Evolutionary conservation across 2,329 filamentous ascomycete genomes (phyloP), one percentile per base, ranked within the genome.

Genomic region (Knufia fluminis): DNA sequence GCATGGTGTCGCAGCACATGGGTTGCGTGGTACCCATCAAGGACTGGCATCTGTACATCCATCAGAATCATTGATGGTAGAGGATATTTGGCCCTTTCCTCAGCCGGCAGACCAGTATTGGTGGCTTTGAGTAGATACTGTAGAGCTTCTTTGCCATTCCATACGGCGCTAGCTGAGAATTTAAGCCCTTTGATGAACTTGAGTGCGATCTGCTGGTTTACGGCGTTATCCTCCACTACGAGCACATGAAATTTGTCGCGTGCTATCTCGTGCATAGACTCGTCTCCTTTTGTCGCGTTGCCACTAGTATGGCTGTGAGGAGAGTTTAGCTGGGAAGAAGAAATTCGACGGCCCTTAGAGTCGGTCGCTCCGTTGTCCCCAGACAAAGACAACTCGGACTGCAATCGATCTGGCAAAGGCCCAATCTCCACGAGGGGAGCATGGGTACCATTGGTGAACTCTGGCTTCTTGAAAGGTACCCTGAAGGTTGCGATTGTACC

Each of bases 101-200:
- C 62, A 4, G 62, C 58, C 20, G 74, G 71, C 24, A 55, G 38
- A 16, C 52, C 36, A 12, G 52, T 41, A 22, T 51, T 52, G 1
- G 79, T 76, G 2, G 72, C 73, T 41, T 75, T 63, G 12, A 66
- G 53, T 14, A 91, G 69, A 61, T 89, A 89, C 17, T 89, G 82
- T 14, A 91, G 71, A 1, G 84, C 86, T 61, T 91, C 85, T 62
- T 84, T 79, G 20, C 86, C 86, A 58, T 89, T 88, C 82, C 83
- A 87, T 0, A 82, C 80, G 1, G 84, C 85, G 4, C 73, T 76
- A 3, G 85, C 84, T 3, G 75, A 76, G 59, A 89, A 89, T 1
- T 82, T 80, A 8, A 90, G 75, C 59, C 85, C 86, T 51, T 73
- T 75, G 55, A 90, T 86, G 0, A 83, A 86, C 59, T 82, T 85